These are phyloP conservation scores for Colletotrichum costaricense DNA, from an alignment of 2,329 filamentous ascomycete genomes.

Conservation along the genomic window DNA sequence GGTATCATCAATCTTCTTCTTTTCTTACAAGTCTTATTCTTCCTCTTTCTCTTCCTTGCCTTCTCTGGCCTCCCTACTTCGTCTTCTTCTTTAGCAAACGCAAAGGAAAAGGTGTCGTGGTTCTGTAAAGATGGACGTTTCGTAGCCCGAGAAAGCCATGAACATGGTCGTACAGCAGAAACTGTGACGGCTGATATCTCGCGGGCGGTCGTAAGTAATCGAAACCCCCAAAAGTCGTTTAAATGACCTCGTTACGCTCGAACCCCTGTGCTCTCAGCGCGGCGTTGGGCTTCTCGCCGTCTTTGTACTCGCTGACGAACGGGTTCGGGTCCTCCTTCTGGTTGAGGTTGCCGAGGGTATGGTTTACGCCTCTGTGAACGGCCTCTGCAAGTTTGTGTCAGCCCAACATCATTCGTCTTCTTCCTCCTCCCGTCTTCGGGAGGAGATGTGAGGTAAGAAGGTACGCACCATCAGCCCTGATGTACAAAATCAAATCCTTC, in stretches of 20 bases:
- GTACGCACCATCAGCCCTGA: constrained; percentile 73
- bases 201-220: not conserved
- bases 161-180: not conserved
- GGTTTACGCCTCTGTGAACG: constrained; percentile 93
- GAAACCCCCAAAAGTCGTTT: constrained; percentile 13
- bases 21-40: not conserved
- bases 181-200: not conserved
- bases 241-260: constrained; percentile 86
- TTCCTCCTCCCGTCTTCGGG: not conserved
- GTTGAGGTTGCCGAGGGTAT: constrained; percentile 89
- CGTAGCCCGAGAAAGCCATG: not conserved
- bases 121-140: not conserved
- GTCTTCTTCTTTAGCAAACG: not conserved
- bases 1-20: constrained; percentile 24
- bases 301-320: constrained; percentile 86
- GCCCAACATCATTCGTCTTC: not conserved
- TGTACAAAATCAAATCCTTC: constrained; percentile 87
- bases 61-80: not conserved
- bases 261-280: constrained; percentile 77
- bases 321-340: constrained; percentile 92
- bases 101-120: not conserved
- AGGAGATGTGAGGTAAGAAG: not conserved
- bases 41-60: not conserved
- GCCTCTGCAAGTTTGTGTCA: constrained; percentile 66
- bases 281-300: constrained; percentile 75